phyloP scores from a whole-genome alignment of 176 grass and related monocot genomes.

The Oryza punctata region DNA sequence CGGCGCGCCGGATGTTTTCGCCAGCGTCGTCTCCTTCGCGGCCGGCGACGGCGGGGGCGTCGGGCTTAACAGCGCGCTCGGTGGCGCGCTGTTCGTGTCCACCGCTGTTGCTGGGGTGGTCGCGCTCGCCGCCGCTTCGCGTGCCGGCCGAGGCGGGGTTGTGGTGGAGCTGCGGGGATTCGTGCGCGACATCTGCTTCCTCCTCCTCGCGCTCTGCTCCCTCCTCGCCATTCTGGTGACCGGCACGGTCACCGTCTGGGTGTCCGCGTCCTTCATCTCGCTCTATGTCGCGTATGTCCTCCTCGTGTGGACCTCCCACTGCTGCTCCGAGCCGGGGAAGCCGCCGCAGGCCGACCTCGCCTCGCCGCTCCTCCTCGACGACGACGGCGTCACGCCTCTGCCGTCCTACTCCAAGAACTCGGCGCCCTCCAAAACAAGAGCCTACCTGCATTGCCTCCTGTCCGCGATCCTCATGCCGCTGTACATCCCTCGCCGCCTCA shows the following conservation, averaged over 20 bases:
- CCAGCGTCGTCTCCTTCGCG: conserved; percentile 77
- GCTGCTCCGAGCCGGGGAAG: conserved; percentile 45
- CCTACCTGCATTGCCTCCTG: conserved; percentile 26
- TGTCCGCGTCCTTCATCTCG: conserved; percentile 63
- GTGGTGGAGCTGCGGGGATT: conserved; percentile 65
- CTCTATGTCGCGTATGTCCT: conserved; percentile 73
- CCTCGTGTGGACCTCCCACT: conserved; percentile 72
- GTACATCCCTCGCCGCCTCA: conserved; percentile 75
- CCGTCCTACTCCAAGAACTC: conserved; percentile 33
- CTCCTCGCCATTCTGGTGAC: conserved; percentile 56
- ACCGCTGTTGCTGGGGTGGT: conserved; percentile 79
- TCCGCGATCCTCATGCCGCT: conserved; percentile 60
- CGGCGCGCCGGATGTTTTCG: conserved; percentile 85
- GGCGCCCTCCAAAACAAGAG: background rate
- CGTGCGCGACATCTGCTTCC: conserved; percentile 75
- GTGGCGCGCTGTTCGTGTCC: conserved; percentile 81
- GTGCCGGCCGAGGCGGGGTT: background rate
- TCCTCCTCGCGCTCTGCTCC: conserved; percentile 68
- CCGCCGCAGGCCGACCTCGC: conserved; percentile 21
- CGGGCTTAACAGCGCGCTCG: conserved; percentile 76
- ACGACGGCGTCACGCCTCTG: background rate
- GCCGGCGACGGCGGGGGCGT: conserved; percentile 47
- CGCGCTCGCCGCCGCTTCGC: conserved; percentile 36
- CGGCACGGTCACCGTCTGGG: conserved; percentile 72
- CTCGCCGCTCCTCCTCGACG: conserved; percentile 52